Percentiles rank a stretch among this genome's conserved stretches.
phyloP scores from a whole-genome alignment of 371 early-diverging fungal species.

The Catenaria anguillulae region DNA sequence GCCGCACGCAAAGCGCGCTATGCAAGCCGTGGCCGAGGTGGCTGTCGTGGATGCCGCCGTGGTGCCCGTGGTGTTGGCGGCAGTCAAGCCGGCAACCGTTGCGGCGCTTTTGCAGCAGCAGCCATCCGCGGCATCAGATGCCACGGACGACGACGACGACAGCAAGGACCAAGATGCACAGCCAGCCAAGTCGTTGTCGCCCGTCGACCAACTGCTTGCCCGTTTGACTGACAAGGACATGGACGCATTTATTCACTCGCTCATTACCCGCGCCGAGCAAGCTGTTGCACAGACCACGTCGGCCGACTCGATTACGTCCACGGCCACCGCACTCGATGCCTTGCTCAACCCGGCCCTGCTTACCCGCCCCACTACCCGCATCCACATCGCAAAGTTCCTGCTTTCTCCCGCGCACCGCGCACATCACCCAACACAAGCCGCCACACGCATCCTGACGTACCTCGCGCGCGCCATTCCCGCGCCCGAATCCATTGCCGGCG shows the following conservation, averaged over 20 bases:
- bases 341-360: neutral
- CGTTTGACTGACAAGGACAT: neutral
- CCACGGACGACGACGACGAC: neutral
- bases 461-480: neutral
- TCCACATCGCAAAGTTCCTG: neutral
- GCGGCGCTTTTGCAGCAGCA: too few species aligned
- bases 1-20: neutral
- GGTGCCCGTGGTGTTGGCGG: neutral
- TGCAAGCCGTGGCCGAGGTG: neutral
- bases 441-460: neutral
- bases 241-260: neutral
- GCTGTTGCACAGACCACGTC: neutral
- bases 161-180: neutral
- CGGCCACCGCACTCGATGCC: neutral
- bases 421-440: neutral
- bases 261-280: neutral
- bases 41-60: neutral
- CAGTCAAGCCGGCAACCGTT: neutral
- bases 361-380: neutral
- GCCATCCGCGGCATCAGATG: too few species aligned
- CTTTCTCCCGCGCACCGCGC: neutral
- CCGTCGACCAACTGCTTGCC: neutral
- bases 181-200: neutral
- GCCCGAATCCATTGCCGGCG: neutral
- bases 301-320: neutral